Evolutionary conservation across 2,329 filamentous ascomycete genomes (phyloP), one percentile per base, ranked within the genome.

Genomic region (Ceratocystis papillata): DNA sequence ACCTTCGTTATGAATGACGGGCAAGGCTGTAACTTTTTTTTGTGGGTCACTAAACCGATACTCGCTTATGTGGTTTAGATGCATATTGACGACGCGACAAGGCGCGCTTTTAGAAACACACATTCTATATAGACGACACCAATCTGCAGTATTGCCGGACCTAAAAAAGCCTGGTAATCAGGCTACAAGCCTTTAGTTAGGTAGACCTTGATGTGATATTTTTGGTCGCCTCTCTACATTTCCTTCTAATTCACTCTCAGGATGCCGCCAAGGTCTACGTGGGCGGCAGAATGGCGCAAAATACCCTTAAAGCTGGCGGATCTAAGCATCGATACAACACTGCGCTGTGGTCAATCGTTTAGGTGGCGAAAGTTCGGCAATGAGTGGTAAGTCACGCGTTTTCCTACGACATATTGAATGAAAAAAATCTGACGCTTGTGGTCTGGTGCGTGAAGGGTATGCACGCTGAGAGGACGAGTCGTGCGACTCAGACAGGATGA

Each of bases 341-440:
- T 99, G 44, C 87, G 93, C 69, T 99, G 94, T 74, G 94, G 94
- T 2, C 94, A 99, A 75, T 96, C 93, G 0, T 99, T 99, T 72
- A 87, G 93, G 78, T 99, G 94, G 94, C 87, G 87, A 69, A 91
- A 92, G 73, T 84, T 90, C 62, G 82, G 85, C 55, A 85, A 92
- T 74, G 87, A 93, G 79, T 99, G 94, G 94, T 89, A 71, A 69
- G 74, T 72, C 45, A 41, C 33, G 17, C 59, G 2, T 55, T 62
- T 8, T 20, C 37, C 15, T 15, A 3, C 55, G 5, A 20, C 37
- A n/a, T 25, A 20, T 20, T 28, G 15, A 1, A 7, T 6, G 17
- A 53, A 53, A 28, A 48, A 65, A 66, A 15, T 64, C 28, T 67
- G 37, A 57, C 60, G 53, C 22, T 65, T 46, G 33, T 62, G 68